Percentiles rank a stretch among this genome's conserved stretches.
Conservation (phyloP, 176 grass and related monocot genomes). For the Pontederia paniculata region DNA sequence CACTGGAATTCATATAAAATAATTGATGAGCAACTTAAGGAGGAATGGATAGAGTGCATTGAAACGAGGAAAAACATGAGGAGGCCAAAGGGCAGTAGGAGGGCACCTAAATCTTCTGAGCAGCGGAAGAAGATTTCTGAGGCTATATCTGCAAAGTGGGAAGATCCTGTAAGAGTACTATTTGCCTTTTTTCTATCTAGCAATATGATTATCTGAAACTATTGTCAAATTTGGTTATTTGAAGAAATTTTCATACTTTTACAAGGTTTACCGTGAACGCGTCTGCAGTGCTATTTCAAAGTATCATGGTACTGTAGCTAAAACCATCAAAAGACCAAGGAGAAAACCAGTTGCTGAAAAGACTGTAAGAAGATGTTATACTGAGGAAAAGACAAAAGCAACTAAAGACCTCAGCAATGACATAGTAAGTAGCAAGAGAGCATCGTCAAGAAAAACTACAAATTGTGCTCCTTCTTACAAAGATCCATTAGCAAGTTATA, state of each 20-base stretch:
- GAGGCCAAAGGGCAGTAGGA: conserved; percentile 36
- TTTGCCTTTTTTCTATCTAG: background rate
- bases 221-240: background rate
- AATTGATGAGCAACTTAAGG: conserved; percentile 44
- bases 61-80: conserved; percentile 47
- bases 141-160: conserved; percentile 77
- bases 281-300: conserved; percentile 67
- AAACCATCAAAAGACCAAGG: conserved; percentile 34
- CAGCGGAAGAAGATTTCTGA: conserved; percentile 86
- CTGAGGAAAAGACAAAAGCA: conserved; percentile 28
- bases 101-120: conserved; percentile 66
- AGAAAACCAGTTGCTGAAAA: conserved; percentile 32
- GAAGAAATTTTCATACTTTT: background rate
- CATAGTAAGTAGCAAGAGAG: conserved; percentile 11
- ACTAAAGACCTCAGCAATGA: conserved; percentile 17
- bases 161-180: conserved; percentile 46
- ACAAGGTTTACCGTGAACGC: conserved; percentile 67
- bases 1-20: conserved; percentile 81
- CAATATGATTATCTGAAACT: too few relatives aligned
- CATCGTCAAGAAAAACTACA: conserved; percentile 43
- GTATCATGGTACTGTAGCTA: conserved; percentile 38
- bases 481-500: conserved; percentile 65
- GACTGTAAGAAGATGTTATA: conserved; percentile 18
- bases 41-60: conserved; percentile 39
- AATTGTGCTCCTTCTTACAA: conserved; percentile 47